Base-by-base conservation (phyloP, 306 rosid genomes). In the Prunus campanulata region DNA sequence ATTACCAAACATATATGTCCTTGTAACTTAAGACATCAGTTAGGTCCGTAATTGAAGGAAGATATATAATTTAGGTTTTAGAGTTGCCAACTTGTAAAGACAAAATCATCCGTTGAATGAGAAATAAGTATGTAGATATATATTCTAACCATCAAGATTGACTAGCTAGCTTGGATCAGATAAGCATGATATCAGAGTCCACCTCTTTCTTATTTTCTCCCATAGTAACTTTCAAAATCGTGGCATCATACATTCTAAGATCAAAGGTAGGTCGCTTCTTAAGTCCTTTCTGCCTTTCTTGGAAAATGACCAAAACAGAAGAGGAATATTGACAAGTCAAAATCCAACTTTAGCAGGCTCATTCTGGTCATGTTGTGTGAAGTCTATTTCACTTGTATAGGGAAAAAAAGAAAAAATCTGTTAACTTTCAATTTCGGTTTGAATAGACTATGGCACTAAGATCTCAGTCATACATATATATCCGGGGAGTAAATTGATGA, bases 191-290 rank as follows among this genome's bases (percentile, higher is more conserved):
- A 68, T 79, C 46, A 49, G 42, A 19, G 51, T 27, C 25, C 61
- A 42, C 35, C 27, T 20, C 42, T 29, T 15, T 62, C 46, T 13
- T 2, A 62, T 62, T 7, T 15, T 63, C 46, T 63, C 68, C 46
- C 15, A 7, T 19, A 62, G 12, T 12, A 51, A 18, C 60, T 65
- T 78, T 78, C 80, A 66, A 50, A 76, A 2, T 71, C 82, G n/a
- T 29, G 42, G 14, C 42, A 18, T 66, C 61, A 32, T 29, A 46
- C 35, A 60, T 59, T 67, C 65, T 6, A 25, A 54, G 70, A 19
- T 67, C 71, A 32, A 32, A 30, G 59, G 42, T 20, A 54, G 25
- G 80, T 79, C 74, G 32, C 59, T 32, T 62, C 70, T 35, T 8
- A 70, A 64, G 54, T 62, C 22, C 47, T 51, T 51, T 68, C 20